phyloP scores from a whole-genome alignment of 495 filamentous ascomycete genomes.

The Aspergillus wentii region DNA sequence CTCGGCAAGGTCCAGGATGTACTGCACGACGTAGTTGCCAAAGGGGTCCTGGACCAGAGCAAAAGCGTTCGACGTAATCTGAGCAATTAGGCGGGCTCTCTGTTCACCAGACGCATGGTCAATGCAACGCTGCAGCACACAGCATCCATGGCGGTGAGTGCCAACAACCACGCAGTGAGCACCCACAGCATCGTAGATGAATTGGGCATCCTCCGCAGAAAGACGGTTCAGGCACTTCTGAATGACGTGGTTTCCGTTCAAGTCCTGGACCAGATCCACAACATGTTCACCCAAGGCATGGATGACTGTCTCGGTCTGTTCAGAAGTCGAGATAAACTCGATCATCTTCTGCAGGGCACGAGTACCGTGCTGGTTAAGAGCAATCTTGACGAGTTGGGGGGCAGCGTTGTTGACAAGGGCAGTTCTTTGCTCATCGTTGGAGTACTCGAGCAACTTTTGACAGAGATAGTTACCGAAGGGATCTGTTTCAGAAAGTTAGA shows the following conservation, averaged over 20 bases:
- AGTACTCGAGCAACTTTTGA: constrained; percentile 92
- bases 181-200: constrained; percentile 95
- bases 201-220: constrained; percentile 72
- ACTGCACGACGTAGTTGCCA: constrained; percentile 97
- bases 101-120: constrained; percentile 90
- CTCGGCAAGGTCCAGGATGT: constrained; percentile 91
- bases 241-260: constrained; percentile 98
- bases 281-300: constrained; percentile 71
- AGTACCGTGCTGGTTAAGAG: constrained; percentile 94
- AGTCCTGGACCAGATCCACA: constrained; percentile 88
- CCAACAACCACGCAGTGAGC: constrained; percentile 81
- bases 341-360: constrained; percentile 99
- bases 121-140: constrained; percentile 95
- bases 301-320: constrained; percentile 78
- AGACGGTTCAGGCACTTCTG: constrained; percentile 98
- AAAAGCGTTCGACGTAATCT: constrained; percentile 79
- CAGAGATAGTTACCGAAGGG: constrained; percentile 98
- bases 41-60: constrained; percentile 91
- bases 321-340: constrained; percentile 79
- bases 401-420: constrained; percentile 85
- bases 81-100: constrained; percentile 76
- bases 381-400: constrained; percentile 80
- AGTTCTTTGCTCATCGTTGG: constrained; percentile 90
- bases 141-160: constrained; percentile 97
- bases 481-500: constrained; percentile 48